Percentiles rank a stretch among this genome's conserved stretches.
Evolutionary conservation across 345 rosid genomes (phyloP).

Genomic region (Acer negundo): DNA sequence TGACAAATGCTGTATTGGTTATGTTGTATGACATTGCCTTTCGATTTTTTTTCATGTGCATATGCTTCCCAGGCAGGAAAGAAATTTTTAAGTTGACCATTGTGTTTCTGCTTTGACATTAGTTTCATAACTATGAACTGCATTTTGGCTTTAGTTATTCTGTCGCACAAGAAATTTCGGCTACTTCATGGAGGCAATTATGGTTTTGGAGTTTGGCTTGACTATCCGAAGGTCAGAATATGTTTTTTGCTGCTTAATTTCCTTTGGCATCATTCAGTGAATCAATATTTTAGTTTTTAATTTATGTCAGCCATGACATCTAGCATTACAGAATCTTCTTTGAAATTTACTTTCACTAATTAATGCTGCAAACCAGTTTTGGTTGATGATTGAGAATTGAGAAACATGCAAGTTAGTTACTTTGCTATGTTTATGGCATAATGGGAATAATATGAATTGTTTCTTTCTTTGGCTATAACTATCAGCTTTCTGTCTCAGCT

Average conservation of each 20-base stretch:
- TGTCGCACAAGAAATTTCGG: conserved; percentile 76
- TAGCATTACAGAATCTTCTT: conserved; percentile 3
- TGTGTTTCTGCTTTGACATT: background rate
- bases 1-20: background rate
- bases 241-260: conserved; percentile 7
- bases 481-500: background rate
- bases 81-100: background rate
- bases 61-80: background rate
- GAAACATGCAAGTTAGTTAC: background rate
- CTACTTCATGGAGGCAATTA: conserved; percentile 81
- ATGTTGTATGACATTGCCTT: background rate
- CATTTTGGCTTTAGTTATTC: conserved; percentile 55
- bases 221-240: conserved; percentile 64
- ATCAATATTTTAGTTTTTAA: background rate
- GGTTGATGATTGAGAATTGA: background rate
- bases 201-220: conserved; percentile 94
- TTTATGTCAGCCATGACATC: background rate
- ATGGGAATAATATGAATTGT: background rate
- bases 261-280: background rate
- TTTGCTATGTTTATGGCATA: background rate
- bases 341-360: background rate
- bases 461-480: background rate
- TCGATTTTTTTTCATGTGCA: background rate
- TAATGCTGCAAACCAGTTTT: conserved; percentile 2
- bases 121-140: conserved; percentile 4